Conservation (phyloP, 2,329 filamentous ascomycete genomes). For the Westerdykella aurantiaca region DNA sequence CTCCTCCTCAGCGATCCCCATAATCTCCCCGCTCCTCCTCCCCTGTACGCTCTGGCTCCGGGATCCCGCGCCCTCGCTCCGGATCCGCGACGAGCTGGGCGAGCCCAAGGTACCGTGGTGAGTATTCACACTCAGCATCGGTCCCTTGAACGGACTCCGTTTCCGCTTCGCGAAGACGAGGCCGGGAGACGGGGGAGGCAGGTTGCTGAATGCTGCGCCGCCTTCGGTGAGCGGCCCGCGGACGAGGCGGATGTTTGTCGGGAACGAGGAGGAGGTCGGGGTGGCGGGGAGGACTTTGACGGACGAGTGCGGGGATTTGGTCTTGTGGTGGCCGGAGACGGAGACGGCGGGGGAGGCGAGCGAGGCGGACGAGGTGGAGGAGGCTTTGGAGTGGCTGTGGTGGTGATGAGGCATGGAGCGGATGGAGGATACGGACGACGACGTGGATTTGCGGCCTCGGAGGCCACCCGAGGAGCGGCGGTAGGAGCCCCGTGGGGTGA, state of each 20-base stretch:
- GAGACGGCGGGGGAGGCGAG: slow-evolving; percentile 45
- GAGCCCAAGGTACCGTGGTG: slow-evolving; percentile 12
- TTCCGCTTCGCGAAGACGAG: slow-evolving; percentile 78
- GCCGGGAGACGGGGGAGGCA: slow-evolving; percentile 56
- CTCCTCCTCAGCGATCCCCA: slow-evolving; percentile 49
- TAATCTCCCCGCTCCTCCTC: slow-evolving; percentile 66
- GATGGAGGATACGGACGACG: slow-evolving; percentile 87
- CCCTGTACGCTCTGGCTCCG: slow-evolving; percentile 57
- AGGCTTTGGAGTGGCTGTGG: slow-evolving; percentile 87
- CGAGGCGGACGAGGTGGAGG: slow-evolving; percentile 76
- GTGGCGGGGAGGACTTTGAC: slow-evolving; percentile 94
- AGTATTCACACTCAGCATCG: slow-evolving; percentile 52
- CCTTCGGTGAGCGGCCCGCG: slow-evolving; percentile 50
- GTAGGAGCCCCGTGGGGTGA: slow-evolving; percentile 83
- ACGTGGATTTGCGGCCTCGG: slow-evolving; percentile 89
- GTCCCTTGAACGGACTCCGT: slow-evolving; percentile 75
- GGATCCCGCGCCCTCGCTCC: slow-evolving; percentile 25
- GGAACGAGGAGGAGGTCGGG: slow-evolving; percentile 66
- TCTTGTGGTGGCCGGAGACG: slow-evolving; percentile 45
- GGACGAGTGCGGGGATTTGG: slow-evolving; percentile 73
- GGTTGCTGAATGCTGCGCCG: slow-evolving; percentile 44
- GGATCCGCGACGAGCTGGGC: background rate
- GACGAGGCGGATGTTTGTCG: slow-evolving; percentile 78
- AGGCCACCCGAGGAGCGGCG: slow-evolving; percentile 77
- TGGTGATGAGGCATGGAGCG: slow-evolving; percentile 73